These are phyloP conservation scores for Malus sylvestris DNA, from an alignment of 306 rosid genomes.

Conservation along the genomic window DNA sequence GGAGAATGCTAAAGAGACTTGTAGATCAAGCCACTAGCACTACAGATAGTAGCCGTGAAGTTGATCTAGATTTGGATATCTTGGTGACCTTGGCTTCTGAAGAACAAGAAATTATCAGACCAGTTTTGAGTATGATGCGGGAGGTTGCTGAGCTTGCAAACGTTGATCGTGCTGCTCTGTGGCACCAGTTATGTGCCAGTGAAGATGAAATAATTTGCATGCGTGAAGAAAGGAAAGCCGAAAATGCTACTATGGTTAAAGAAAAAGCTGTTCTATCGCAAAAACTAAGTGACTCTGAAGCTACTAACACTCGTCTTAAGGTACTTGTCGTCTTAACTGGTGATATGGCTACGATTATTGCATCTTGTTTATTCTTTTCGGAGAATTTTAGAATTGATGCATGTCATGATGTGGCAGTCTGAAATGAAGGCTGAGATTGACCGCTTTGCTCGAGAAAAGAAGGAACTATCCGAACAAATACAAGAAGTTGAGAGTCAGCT, in stretches of 20 bases:
- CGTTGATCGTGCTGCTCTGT: slow-evolving; percentile 88
- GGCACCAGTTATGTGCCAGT: slow-evolving; percentile 94
- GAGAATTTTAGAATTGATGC: slow-evolving; percentile 38
- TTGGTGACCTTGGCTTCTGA: slow-evolving; percentile 76
- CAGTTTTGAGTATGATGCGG: slow-evolving; percentile 85
- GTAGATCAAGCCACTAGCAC: slow-evolving; percentile 78
- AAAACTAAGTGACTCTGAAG: slow-evolving; percentile 81
- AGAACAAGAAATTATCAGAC: slow-evolving; percentile 76
- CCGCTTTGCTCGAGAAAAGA: slow-evolving; percentile 78
- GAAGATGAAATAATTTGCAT: slow-evolving; percentile 74
- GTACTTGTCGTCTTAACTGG: slow-evolving; percentile 54
- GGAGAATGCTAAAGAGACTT: slow-evolving; percentile 82
- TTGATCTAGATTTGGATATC: slow-evolving; percentile 78
- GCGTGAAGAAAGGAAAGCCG: slow-evolving; percentile 72
- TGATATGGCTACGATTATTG: slow-evolving; percentile 35
- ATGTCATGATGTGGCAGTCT: slow-evolving; percentile 63
- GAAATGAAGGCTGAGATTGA: slow-evolving; percentile 88
- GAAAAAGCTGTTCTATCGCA: slow-evolving; percentile 62
- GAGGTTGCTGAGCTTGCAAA: slow-evolving; percentile 92
- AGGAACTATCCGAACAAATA: slow-evolving; percentile 69
- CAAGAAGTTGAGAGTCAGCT: slow-evolving; percentile 96
- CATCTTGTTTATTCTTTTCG: slow-evolving; percentile 26
- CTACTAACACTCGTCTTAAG: slow-evolving; percentile 69
- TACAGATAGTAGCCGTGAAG: slow-evolving; percentile 55
- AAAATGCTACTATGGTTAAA: slow-evolving; percentile 49